A percentile compares a stretch with the other conserved stretches of the same genome.
These are phyloP conservation scores for Salix purpurea DNA, from an alignment of 345 rosid species.

Conservation along the genomic window DNA sequence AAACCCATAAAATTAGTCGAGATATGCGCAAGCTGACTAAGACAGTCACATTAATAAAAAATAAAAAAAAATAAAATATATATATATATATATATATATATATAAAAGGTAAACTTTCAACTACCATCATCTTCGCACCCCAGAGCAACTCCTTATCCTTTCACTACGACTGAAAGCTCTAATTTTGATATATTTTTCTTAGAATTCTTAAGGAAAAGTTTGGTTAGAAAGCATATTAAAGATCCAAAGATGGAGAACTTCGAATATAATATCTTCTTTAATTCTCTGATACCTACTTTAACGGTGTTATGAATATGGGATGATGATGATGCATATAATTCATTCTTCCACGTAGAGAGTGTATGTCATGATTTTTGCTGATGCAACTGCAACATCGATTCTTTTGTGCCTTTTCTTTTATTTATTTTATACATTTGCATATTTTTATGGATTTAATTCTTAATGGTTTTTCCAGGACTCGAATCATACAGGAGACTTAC, in stretches of 20 bases:
- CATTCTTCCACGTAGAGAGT: background rate
- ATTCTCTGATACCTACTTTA: background rate
- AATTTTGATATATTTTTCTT: background rate
- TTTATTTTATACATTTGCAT: too few species aligned
- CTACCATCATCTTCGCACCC: too few species aligned
- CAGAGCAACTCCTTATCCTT: too few species aligned
- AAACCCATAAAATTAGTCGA: too few species aligned
- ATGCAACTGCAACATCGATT: background rate
- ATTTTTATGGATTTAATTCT: background rate
- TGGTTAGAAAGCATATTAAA: background rate
- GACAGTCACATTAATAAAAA: too few species aligned
- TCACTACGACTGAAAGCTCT: too few species aligned
- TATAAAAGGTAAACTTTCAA: too few species aligned
- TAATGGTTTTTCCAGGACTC: background rate
- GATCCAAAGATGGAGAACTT: background rate
- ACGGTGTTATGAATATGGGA: background rate
- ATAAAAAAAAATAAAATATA: too few species aligned
- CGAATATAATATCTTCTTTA: background rate
- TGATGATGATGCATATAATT: background rate
- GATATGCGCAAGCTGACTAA: too few species aligned
- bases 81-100: too few species aligned
- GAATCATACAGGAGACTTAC: too few species aligned
- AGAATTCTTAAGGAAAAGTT: background rate
- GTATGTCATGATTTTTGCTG: background rate
- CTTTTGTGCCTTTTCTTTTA: background rate